Percentiles rank a stretch among this genome's conserved stretches.
These are phyloP conservation scores for Pleodorina starrii DNA, from an alignment of 139 green algal species.

Conservation along the genomic window DNA sequence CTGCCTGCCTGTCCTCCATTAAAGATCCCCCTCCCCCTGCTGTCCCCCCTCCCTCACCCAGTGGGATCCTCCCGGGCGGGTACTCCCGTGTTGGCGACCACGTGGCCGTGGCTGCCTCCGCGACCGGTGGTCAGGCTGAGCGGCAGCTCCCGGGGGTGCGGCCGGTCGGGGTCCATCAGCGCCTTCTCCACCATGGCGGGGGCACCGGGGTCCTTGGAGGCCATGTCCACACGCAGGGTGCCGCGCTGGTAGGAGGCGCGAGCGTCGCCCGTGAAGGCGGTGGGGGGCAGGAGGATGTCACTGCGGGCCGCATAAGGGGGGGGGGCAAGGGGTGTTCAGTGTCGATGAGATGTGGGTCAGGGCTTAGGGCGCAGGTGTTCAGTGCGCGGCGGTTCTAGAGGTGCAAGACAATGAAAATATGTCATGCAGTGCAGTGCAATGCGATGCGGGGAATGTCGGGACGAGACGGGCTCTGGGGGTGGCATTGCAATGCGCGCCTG, in stretches of 20 bases:
- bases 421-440: too few relatives aligned
- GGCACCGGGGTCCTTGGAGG: conserved; percentile 10
- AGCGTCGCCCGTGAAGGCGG: conserved; percentile 27
- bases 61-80: conserved; percentile 20
- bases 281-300: neutral
- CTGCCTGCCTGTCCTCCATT: too few relatives aligned
- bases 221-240: neutral
- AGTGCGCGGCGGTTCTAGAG: too few relatives aligned
- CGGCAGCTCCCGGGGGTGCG: conserved; percentile 39
- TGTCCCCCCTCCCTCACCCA: conserved; percentile 15
- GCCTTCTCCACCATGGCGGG: conserved; percentile 48
- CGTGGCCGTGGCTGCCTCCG: neutral
- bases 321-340: too few relatives aligned
- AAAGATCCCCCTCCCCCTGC: neutral
- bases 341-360: too few relatives aligned
- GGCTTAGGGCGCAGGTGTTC: too few relatives aligned
- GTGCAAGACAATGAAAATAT: too few relatives aligned
- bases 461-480: too few relatives aligned
- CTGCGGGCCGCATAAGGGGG: conserved; percentile 2
- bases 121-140: neutral
- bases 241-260: conserved; percentile 38
- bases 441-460: too few relatives aligned
- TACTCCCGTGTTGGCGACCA: neutral
- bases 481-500: too few relatives aligned
- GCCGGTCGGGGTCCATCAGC: conserved; percentile 31